Percentiles rank a stretch among this genome's conserved stretches.
phyloP scores from a whole-genome alignment of 371 early-diverging fungal species.

The Mortierella sp. region DNA sequence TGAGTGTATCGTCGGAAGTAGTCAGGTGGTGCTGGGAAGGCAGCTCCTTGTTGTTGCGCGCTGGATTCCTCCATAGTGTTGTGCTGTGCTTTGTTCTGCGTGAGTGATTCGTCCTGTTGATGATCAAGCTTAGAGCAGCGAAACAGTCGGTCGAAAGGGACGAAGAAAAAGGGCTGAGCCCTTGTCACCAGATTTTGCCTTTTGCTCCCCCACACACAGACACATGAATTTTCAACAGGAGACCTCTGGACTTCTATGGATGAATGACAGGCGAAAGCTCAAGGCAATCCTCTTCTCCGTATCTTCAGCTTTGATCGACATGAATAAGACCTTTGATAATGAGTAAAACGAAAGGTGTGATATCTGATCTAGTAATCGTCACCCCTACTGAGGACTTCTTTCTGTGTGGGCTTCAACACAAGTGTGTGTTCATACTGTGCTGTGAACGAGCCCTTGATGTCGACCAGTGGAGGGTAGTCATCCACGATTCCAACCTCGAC shows the following conservation, averaged over 20 bases:
- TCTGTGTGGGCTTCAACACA: conserved; percentile 88
- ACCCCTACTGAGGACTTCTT: conserved; percentile 80
- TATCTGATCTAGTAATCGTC: conserved; percentile 62
- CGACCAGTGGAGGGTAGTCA: conserved; percentile 96
- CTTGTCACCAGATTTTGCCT: too few relatives aligned
- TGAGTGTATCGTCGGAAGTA: conserved; percentile 73
- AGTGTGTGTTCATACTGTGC: conserved; percentile 99
- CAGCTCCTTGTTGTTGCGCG: conserved; percentile 59
- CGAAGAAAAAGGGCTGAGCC: too few relatives aligned
- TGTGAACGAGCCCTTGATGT: conserved; percentile 92
- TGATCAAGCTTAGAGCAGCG: not conserved
- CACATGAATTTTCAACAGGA: too few relatives aligned
- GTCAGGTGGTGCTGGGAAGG: conserved; percentile 77
- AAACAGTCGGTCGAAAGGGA: too few relatives aligned
- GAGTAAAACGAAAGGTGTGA: not conserved
- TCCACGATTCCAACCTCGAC: conserved; percentile 89
- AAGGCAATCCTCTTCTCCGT: too few relatives aligned
- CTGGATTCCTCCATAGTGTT: conserved; percentile 38
- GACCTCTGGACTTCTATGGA: too few relatives aligned
- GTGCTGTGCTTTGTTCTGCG: not conserved
- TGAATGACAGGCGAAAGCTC: too few relatives aligned
- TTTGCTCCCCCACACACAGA: too few relatives aligned
- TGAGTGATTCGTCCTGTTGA: not conserved
- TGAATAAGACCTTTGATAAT: too few relatives aligned
- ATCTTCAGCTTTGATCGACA: too few relatives aligned